A percentile compares a stretch with the other conserved stretches of the same genome.
Conservation (phyloP, 371 early-diverging fungal genomes). For the Mortierella sp. region DNA sequence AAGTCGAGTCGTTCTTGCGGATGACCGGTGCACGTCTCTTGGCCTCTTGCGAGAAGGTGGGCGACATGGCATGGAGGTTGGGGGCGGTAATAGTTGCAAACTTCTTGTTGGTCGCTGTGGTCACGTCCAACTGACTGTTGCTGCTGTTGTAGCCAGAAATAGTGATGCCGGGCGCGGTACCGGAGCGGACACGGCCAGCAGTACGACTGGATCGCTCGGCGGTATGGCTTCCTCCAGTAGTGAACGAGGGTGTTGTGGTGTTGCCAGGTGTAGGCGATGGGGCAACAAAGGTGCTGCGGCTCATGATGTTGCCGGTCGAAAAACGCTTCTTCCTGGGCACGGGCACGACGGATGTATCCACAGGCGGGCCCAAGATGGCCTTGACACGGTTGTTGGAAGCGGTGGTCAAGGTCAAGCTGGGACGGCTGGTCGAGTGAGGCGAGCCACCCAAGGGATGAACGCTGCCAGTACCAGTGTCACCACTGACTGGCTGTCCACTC, state of each 20-base stretch:
- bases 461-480: neutral
- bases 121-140: conserved; percentile 10
- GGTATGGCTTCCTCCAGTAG: neutral
- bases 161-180: conserved; percentile 23
- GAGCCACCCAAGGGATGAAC: conserved; percentile 34
- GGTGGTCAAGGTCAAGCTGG: conserved; percentile 36
- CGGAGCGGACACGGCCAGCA: conserved; percentile 32
- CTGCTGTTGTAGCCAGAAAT: conserved; percentile 9
- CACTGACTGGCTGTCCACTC: conserved; percentile 7
- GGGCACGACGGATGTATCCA: conserved; percentile 20
- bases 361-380: conserved; percentile 41
- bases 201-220: neutral
- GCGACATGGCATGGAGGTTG: conserved; percentile 40
- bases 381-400: conserved; percentile 40
- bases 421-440: conserved; percentile 18
- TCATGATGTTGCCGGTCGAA: conserved; percentile 44
- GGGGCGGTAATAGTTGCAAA: conserved; percentile 16
- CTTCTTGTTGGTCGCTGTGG: conserved; percentile 14
- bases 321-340: conserved; percentile 31
- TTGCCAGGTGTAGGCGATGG: conserved; percentile 35
- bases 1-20: conserved; percentile 41
- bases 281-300: conserved; percentile 27
- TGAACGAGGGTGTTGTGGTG: conserved; percentile 1
- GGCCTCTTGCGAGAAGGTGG: conserved; percentile 44
- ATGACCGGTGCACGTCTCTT: conserved; percentile 34